Conservation (phyloP, 2,329 filamentous ascomycete genomes). For the Cytospora schulzeri region DNA sequence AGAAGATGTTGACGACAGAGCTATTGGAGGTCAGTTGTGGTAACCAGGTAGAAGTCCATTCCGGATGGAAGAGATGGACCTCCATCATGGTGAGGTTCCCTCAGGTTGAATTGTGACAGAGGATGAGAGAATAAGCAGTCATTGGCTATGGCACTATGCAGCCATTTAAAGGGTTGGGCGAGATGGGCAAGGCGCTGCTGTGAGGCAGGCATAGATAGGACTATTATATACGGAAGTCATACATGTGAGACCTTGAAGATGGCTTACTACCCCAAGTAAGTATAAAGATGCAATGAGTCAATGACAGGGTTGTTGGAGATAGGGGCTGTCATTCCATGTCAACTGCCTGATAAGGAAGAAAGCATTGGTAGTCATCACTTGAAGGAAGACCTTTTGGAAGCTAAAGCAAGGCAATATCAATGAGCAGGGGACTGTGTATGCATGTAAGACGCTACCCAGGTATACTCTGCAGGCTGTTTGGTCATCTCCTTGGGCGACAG, state of each 20-base stretch:
- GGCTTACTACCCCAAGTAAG: too few relatives aligned
- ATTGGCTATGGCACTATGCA: neutral
- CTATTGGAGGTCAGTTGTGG: neutral
- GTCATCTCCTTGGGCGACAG: neutral
- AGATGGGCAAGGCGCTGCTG: conserved; percentile 4
- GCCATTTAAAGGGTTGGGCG: conserved; percentile 5
- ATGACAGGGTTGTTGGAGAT: neutral
- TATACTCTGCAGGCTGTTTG: neutral
- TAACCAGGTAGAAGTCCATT: conserved; percentile 11
- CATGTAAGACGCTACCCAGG: neutral
- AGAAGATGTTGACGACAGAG: neutral
- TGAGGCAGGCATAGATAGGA: neutral
- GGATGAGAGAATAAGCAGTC: neutral
- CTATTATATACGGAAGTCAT: neutral
- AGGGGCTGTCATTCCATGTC: neutral
- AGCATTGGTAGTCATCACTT: neutral
- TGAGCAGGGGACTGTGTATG: neutral
- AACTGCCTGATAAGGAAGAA: neutral
- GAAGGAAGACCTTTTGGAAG: neutral
- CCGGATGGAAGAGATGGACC: conserved; percentile 4
- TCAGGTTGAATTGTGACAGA: neutral
- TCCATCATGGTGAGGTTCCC: conserved; percentile 12
- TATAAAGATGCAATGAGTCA: neutral
- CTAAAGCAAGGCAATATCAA: neutral
- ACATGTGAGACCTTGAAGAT: too few relatives aligned